Conservation (phyloP, 2,329 filamentous ascomycete species). For the Colletotrichum phormii region DNA sequence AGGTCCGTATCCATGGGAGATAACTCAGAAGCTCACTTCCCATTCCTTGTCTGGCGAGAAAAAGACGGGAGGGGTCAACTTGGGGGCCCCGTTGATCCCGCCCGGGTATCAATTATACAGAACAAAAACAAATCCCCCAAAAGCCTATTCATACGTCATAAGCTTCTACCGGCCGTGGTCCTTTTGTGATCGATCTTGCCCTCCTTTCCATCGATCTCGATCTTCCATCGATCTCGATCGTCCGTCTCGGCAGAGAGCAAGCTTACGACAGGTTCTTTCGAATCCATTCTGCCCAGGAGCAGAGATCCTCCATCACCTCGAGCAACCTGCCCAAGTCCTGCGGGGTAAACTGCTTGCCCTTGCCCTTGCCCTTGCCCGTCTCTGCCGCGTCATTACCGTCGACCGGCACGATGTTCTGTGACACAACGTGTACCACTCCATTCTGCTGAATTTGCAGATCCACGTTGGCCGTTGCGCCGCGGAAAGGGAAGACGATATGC, state of each 20-base stretch:
- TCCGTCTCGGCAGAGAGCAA: neutral
- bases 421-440: conserved; percentile 67
- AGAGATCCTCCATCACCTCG: conserved; percentile 63
- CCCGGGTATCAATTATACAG: conserved; percentile 37
- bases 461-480: conserved; percentile 60
- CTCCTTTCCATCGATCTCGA: neutral
- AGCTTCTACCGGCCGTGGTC: neutral
- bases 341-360: conserved; percentile 50
- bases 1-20: neutral
- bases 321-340: conserved; percentile 58
- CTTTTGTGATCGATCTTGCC: neutral
- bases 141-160: neutral
- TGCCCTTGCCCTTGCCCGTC: conserved; percentile 44
- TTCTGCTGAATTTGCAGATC: conserved; percentile 70
- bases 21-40: neutral
- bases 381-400: conserved; percentile 27
- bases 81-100: neutral
- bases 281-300: conserved; percentile 66
- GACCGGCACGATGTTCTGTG: conserved; percentile 64
- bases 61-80: neutral
- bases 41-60: neutral
- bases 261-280: conserved; percentile 44
- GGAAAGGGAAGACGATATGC: conserved; percentile 66
- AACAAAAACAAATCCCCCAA: conserved; percentile 14
- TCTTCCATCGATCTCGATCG: neutral